These are phyloP conservation scores for Dryas drummondii DNA, from an alignment of 306 rosid genomes.

Conservation along the genomic window DNA sequence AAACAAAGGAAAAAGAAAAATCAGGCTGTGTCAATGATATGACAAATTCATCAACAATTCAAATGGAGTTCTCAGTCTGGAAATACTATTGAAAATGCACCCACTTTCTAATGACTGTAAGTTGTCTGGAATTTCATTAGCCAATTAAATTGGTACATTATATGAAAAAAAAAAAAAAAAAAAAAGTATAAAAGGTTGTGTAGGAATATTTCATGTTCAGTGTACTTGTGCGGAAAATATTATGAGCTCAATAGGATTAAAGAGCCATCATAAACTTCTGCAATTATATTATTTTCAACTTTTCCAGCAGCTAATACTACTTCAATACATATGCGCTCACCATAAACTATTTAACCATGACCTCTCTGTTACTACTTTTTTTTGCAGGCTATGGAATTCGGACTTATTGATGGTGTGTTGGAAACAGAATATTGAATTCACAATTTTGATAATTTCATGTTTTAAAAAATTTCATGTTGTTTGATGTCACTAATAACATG, in stretches of 20 bases:
- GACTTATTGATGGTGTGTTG: constrained; percentile 80
- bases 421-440: constrained; percentile 80
- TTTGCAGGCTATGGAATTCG: constrained; percentile 91
- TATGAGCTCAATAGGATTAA: neutral
- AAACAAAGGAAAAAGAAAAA: neutral
- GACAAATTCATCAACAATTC: neutral
- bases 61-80: neutral
- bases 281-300: neutral
- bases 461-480: neutral
- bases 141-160: neutral
- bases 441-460: neutral
- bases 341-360: neutral
- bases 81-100: neutral
- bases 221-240: neutral
- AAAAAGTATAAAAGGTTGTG: neutral
- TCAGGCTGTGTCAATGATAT: neutral
- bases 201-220: constrained; percentile 1
- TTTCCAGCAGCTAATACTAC: neutral
- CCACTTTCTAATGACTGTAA: neutral
- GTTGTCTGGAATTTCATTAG: neutral
- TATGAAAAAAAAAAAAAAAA: too few species aligned
- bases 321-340: neutral
- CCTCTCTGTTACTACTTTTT: constrained; percentile 4
- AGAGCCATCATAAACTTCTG: neutral
- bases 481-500: neutral